Conservation (phyloP, 257 asterid genomes). For the Plantago major region DNA sequence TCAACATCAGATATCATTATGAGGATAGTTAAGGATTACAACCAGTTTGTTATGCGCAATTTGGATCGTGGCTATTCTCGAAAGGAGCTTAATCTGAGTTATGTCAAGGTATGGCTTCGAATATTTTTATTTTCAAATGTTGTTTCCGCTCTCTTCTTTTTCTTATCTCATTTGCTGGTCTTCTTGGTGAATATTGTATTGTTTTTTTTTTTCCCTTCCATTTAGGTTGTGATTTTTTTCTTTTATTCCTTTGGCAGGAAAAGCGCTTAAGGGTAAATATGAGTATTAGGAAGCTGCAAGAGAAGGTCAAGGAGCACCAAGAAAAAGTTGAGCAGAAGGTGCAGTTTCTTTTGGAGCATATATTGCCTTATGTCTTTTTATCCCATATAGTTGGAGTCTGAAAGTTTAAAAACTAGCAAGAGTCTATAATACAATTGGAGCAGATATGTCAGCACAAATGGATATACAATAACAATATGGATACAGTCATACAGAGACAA, state of each 20-base stretch:
- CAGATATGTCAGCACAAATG: no score
- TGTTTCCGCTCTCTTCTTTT: background rate
- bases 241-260: slow-evolving; percentile 42
- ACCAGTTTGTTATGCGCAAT: slow-evolving; percentile 75
- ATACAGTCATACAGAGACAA: no score
- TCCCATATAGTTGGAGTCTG: no score
- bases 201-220: background rate
- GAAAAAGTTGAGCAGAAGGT: slow-evolving; percentile 83
- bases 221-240: slow-evolving; percentile 14
- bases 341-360: slow-evolving; percentile 16
- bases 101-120: slow-evolving; percentile 47
- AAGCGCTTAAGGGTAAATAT: slow-evolving; percentile 63
- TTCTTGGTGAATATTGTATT: background rate
- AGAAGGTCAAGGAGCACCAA: slow-evolving; percentile 73
- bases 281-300: slow-evolving; percentile 66
- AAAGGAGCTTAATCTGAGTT: slow-evolving; percentile 66
- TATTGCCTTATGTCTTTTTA: slow-evolving; percentile 1
- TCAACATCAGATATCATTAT: slow-evolving; percentile 74
- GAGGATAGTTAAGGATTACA: slow-evolving; percentile 77
- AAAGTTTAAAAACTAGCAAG: no score
- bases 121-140: background rate
- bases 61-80: slow-evolving; percentile 77
- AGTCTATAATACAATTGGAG: no score
- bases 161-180: background rate
- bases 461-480: no score